These are phyloP conservation scores for Calycina herbarum DNA, from an alignment of 2,329 filamentous ascomycete genomes.

Conservation along the genomic window DNA sequence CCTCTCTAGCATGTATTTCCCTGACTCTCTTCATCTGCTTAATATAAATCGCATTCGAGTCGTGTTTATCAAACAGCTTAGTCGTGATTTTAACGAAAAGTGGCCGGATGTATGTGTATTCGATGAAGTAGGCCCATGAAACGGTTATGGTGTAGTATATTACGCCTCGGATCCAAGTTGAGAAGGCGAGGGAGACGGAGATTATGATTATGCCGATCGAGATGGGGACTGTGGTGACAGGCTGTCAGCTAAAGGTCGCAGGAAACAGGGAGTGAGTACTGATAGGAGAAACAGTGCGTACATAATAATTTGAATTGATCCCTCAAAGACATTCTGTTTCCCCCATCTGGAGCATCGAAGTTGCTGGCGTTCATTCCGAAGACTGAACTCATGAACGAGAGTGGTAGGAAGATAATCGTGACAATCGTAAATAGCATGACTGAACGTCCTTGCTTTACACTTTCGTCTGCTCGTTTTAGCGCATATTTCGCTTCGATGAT, in stretches of 20 bases:
- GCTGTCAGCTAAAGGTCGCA: not conserved
- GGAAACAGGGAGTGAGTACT: too few species aligned
- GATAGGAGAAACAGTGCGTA: not conserved
- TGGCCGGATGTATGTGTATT: slow-evolving; percentile 11
- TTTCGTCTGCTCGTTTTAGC: slow-evolving; percentile 42
- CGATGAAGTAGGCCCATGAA: slow-evolving; percentile 7
- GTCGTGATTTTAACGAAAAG: not conserved
- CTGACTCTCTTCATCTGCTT: not conserved
- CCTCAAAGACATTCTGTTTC: slow-evolving; percentile 15
- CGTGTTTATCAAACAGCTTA: not conserved
- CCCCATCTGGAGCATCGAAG: slow-evolving; percentile 13
- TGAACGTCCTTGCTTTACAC: slow-evolving; percentile 41
- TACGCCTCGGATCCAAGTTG: slow-evolving; percentile 15
- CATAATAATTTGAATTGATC: slow-evolving; percentile 19
- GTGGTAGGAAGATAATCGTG: slow-evolving; percentile 25
- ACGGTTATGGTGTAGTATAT: slow-evolving; percentile 11
- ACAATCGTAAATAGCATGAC: slow-evolving; percentile 28
- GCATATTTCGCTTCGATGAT: slow-evolving; percentile 46
- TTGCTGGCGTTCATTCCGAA: slow-evolving; percentile 25
- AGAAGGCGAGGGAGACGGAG: slow-evolving; percentile 19
- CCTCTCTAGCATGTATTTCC: too few species aligned
- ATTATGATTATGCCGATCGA: slow-evolving; percentile 16
- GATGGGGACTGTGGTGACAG: slow-evolving; percentile 13
- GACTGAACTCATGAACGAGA: slow-evolving; percentile 26
- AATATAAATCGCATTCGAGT: not conserved